A percentile compares a stretch with the other conserved stretches of the same genome.
Conservation (phyloP, 805 yeast species). For the Candida argentea region DNA sequence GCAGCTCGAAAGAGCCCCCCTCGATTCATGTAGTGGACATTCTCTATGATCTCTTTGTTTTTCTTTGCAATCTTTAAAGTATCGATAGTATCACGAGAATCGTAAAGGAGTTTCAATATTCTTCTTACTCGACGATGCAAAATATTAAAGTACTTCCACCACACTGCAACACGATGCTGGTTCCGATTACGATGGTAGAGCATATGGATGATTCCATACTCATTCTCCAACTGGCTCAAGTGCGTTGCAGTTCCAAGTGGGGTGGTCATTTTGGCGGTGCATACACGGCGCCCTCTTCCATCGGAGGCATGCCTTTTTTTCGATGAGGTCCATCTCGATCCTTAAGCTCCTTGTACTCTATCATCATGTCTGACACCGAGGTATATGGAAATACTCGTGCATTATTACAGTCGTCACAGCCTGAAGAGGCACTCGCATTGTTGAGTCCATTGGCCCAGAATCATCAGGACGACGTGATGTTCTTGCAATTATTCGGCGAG, state of each 20-base stretch:
- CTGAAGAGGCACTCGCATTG: constrained; percentile 43
- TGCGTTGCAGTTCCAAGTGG: too few relatives aligned
- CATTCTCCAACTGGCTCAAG: constrained; percentile 19
- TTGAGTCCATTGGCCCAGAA: constrained; percentile 28
- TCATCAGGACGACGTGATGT: constrained; percentile 27
- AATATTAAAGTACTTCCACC: constrained; percentile 69
- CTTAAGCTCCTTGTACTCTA: too few relatives aligned
- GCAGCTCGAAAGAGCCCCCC: too few relatives aligned
- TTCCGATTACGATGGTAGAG: constrained; percentile 63
- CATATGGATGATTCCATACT: constrained; percentile 50
- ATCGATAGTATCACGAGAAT: constrained; percentile 10
- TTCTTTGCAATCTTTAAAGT: constrained; percentile 5
- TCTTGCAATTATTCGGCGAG: constrained; percentile 62
- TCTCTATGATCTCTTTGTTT: constrained; percentile 7
- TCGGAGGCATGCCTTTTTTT: too few relatives aligned
- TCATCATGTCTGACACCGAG: constrained; percentile 2
- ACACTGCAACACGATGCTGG: constrained; percentile 60
- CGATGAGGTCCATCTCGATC: too few relatives aligned
- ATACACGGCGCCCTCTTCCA: too few relatives aligned
- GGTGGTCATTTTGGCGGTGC: too few relatives aligned
- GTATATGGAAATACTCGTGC: constrained; percentile 30
- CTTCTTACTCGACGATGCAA: constrained; percentile 47
- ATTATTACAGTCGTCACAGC: constrained; percentile 36
- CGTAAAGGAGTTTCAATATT: constrained; percentile 20
- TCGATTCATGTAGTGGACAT: constrained; percentile 10